Conservation (phyloP, 2,329 filamentous ascomycete species). For the Verticillium albo-atrum region DNA sequence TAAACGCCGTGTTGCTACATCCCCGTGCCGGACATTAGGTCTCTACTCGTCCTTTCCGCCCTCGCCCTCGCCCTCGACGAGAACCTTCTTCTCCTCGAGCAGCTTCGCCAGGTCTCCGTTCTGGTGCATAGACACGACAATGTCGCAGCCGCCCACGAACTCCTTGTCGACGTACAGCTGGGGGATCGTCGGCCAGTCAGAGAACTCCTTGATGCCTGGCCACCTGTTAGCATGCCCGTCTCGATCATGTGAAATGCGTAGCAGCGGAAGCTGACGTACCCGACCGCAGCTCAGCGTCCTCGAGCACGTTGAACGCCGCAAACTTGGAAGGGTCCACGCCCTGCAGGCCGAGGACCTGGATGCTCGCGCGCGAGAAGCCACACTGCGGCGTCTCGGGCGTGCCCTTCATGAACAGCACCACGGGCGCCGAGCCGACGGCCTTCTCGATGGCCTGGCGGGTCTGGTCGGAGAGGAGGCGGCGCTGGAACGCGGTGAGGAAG, state of each 20-base stretch:
- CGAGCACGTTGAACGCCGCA: slow-evolving; percentile 95
- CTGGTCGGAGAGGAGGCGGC: slow-evolving; percentile 73
- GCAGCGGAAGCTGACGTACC: slow-evolving; percentile 51
- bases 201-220: slow-evolving; percentile 95
- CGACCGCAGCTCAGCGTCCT: slow-evolving; percentile 79
- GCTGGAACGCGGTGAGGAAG: slow-evolving; percentile 29
- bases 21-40: not conserved
- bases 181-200: slow-evolving; percentile 97
- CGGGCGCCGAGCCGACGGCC: slow-evolving; percentile 79
- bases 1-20: not conserved
- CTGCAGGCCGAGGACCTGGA: slow-evolving; percentile 92
- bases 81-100: slow-evolving; percentile 86
- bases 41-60: slow-evolving; percentile 28
- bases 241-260: not conserved
- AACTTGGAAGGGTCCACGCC: slow-evolving; percentile 95
- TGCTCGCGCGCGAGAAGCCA: slow-evolving; percentile 90
- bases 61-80: slow-evolving; percentile 48
- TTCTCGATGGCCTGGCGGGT: slow-evolving; percentile 84
- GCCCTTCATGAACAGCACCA: slow-evolving; percentile 99
- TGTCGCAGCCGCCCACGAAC: slow-evolving; percentile 97
- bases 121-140: slow-evolving; percentile 94
- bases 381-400: slow-evolving; percentile 95
- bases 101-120: slow-evolving; percentile 89
- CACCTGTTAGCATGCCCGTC: too few species aligned
- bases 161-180: slow-evolving; percentile 95